These are phyloP conservation scores for Citropsis articulata DNA, from an alignment of 345 rosid species.

Conservation along the genomic window DNA sequence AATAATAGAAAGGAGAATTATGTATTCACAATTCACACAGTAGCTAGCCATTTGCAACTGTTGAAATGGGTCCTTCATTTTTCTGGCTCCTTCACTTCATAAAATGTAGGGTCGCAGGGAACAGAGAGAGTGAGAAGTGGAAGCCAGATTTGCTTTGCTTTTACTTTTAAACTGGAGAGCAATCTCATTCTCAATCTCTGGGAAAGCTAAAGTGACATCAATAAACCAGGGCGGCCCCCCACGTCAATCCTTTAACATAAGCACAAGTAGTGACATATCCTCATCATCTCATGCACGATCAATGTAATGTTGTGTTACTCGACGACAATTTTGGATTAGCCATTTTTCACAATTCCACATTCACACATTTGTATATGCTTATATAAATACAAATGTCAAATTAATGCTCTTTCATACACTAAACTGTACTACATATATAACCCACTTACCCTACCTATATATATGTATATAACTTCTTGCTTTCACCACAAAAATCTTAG, in stretches of 20 bases:
- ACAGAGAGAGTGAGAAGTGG: conserved; percentile 14
- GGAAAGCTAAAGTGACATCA: conserved; percentile 18
- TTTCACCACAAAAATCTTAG: neutral
- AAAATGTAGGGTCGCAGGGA: neutral
- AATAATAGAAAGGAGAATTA: neutral
- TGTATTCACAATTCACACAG: neutral
- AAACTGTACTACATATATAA: too few relatives aligned
- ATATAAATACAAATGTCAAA: too few relatives aligned
- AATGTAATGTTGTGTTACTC: neutral
- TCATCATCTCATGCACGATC: conserved; percentile 15
- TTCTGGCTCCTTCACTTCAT: neutral
- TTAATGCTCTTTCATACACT: too few relatives aligned
- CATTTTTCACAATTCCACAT: neutral
- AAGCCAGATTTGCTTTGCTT: conserved; percentile 19
- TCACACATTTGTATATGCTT: too few relatives aligned
- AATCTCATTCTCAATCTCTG: neutral
- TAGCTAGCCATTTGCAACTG: neutral
- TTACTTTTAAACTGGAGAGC: conserved; percentile 6
- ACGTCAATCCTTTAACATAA: conserved; percentile 2
- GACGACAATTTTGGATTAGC: neutral
- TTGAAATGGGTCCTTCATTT: neutral
- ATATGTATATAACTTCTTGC: conserved; percentile 1
- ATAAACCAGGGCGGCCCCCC: conserved; percentile 18
- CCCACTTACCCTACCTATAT: neutral
- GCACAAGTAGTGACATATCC: neutral